Evolutionary conservation across 2,329 filamentous ascomycete species (phyloP).

Genomic region (Penicillium sp.): DNA sequence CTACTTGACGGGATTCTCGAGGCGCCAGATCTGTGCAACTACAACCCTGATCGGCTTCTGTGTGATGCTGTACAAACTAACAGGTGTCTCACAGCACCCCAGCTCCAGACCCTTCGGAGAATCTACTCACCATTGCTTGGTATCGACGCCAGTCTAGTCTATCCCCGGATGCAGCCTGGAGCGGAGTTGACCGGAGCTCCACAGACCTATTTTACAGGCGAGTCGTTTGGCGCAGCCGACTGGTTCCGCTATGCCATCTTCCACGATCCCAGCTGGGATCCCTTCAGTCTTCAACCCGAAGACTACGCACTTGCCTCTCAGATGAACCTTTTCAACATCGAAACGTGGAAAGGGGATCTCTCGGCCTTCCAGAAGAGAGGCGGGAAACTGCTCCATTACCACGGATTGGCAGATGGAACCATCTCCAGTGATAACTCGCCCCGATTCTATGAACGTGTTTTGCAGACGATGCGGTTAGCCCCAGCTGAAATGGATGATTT

Average conservation of each 20-base stretch:
- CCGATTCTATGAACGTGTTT: slow-evolving; percentile 15
- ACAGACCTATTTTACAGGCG: slow-evolving; percentile 16
- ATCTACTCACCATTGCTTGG: slow-evolving; percentile 19
- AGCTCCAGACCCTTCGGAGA: slow-evolving; percentile 15
- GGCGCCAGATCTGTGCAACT: slow-evolving; percentile 41
- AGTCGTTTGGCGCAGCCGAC: slow-evolving; percentile 17
- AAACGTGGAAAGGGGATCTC: slow-evolving; percentile 40
- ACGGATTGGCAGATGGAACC: slow-evolving; percentile 32
- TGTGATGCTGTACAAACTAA: slow-evolving; percentile 25
- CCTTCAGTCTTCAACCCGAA: slow-evolving; percentile 13
- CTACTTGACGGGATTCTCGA: slow-evolving; percentile 44
- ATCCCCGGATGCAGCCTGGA: slow-evolving; percentile 23
- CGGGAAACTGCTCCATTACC: slow-evolving; percentile 42
- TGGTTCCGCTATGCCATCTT: slow-evolving; percentile 29
- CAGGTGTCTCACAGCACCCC: slow-evolving; percentile 27
- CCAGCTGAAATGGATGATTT: slow-evolving; percentile 12
- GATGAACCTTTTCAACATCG: slow-evolving; percentile 40
- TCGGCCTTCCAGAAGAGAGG: slow-evolving; percentile 45
- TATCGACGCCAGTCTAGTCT: slow-evolving; percentile 25
- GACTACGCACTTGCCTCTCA: slow-evolving; percentile 16
- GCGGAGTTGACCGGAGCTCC: slow-evolving; percentile 13
- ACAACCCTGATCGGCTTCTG: slow-evolving; percentile 37
- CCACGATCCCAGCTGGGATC: slow-evolving; percentile 38
- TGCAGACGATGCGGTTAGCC: neutral
- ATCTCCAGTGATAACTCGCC: slow-evolving; percentile 18